Evolutionary conservation across 2,329 filamentous ascomycete genomes (phyloP), one percentile per base, ranked within the genome.

Genomic region (Exophiala phaeomuriformis): DNA sequence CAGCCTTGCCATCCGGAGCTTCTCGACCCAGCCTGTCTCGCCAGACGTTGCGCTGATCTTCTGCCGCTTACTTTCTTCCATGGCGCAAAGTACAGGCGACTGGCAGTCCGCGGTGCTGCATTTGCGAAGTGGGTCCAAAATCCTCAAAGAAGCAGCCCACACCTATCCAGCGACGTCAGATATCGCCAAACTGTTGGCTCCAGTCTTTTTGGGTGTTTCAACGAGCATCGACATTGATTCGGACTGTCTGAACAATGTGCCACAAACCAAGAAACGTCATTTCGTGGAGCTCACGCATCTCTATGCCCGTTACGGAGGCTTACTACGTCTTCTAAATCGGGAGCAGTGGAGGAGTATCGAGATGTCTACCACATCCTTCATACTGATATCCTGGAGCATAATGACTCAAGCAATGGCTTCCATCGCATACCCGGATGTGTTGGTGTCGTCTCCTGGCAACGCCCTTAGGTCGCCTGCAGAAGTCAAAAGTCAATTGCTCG

Each of bases 31-130:
- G 10, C 47, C 9, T 30, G 45, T 47, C n/a, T 50, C 53, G 9
- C n/a, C 49, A 1, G 55, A 57, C 33, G 37, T 53, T 5, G 48
- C 50, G 4, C 35, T 59, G 35, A 46, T 59, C 4, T 39, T 56
- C 12, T 59, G 54, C 36, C 47, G 51, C 12, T 39, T 56, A 2
- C 42, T 59, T 7, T 50, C 51, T 4, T 52, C 49, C 28, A 49
- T 57, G 12, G 51, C 49, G 32, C 47, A 52, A 19, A 51, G 52
- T 29, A 51, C 46, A 12, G 48, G 48, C 4, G 31, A 55, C 12
- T 56, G 49, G 42, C n/a, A 37, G 4, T 48, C 50, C 10, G 56
- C 53, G n/a, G n/a, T 47, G 37, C 46, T 52, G n/a, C 52, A 54
- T 29, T 46, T 54, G 47, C 43, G n/a, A 8, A 42, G 29, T 5